Percentiles rank a stretch among this genome's conserved stretches.
These are phyloP conservation scores for Tylopilus orsonianus DNA, from an alignment of 1,284 basidiomycete genomes.

Conservation along the genomic window DNA sequence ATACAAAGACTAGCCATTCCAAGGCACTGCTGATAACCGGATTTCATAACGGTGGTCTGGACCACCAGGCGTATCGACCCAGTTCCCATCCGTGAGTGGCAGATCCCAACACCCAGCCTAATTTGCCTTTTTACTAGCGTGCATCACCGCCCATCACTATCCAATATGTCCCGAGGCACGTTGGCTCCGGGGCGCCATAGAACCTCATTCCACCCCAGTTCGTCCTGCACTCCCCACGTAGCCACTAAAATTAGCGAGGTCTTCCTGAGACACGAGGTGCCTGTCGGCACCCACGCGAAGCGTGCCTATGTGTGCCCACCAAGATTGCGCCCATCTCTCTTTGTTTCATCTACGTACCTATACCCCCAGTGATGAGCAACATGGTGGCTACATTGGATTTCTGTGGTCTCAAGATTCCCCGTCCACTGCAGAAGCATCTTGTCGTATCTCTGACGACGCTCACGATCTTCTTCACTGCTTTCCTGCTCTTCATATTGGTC, in stretches of 20 bases:
- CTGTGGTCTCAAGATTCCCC: slow-evolving; percentile 21
- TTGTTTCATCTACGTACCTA: not conserved
- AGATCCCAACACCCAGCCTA: too few relatives aligned
- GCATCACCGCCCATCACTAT: not conserved
- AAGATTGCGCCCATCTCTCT: not conserved
- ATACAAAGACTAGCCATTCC: too few relatives aligned
- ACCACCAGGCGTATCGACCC: too few relatives aligned
- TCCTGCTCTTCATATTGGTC: slow-evolving; percentile 71
- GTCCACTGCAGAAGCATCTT: slow-evolving; percentile 47
- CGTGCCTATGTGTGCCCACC: not conserved
- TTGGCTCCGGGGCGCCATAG: not conserved
- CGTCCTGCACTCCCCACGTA: slow-evolving; percentile 1
- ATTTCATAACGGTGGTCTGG: too few relatives aligned
- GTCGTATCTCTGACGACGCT: slow-evolving; percentile 46
- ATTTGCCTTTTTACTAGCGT: not conserved
- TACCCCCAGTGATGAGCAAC: not conserved
- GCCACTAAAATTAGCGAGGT: slow-evolving; percentile 4
- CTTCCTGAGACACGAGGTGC: not conserved
- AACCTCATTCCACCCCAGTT: not conserved
- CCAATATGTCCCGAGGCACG: slow-evolving; percentile 2
- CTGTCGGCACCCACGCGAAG: not conserved
- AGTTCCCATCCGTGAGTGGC: too few relatives aligned
- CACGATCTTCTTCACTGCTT: slow-evolving; percentile 51
- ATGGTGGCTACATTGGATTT: slow-evolving; percentile 21
- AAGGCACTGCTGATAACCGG: too few relatives aligned